Conservation (phyloP, 352 stramenopile genomes). For the Plasmopara halstedii region DNA sequence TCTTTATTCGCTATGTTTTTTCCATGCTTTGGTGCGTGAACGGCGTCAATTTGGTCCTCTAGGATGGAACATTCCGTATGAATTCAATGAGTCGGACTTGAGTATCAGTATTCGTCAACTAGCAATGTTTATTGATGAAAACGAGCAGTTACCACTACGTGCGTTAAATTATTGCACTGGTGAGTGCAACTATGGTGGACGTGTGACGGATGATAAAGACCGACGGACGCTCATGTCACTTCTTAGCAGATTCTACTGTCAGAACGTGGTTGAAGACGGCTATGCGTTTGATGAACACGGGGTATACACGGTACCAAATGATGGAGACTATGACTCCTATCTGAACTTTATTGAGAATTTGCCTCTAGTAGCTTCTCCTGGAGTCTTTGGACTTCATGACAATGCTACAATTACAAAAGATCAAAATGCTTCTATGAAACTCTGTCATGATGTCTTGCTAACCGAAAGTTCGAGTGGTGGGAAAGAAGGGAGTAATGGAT, state of each 20-base stretch:
- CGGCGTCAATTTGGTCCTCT: constrained; percentile 88
- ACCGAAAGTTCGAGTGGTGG: constrained; percentile 78
- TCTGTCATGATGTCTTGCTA: constrained; percentile 90
- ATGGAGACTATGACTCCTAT: constrained; percentile 71
- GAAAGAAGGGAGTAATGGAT: constrained; percentile 50
- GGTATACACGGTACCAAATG: constrained; percentile 65
- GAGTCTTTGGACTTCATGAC: constrained; percentile 91
- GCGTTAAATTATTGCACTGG: constrained; percentile 75
- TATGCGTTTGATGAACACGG: constrained; percentile 65
- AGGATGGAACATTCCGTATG: constrained; percentile 95
- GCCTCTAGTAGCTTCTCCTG: constrained; percentile 79
- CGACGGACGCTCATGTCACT: constrained; percentile 67
- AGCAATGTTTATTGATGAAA: constrained; percentile 89
- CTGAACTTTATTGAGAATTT: constrained; percentile 82
- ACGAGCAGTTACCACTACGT: constrained; percentile 77
- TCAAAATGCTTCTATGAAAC: constrained; percentile 90
- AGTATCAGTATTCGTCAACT: constrained; percentile 89
- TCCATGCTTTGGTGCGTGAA: constrained; percentile 91
- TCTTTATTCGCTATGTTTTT: constrained; percentile 87
- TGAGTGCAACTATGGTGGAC: constrained; percentile 80
- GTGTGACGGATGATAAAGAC: constrained; percentile 85
- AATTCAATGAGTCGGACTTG: constrained; percentile 93
- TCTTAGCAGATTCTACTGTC: constrained; percentile 66
- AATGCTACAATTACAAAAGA: constrained; percentile 94
- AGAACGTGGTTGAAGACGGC: constrained; percentile 48